Evolutionary conservation across 2,329 filamentous ascomycete genomes (phyloP).

Genomic region (Colletotrichum gloeosporioides): DNA sequence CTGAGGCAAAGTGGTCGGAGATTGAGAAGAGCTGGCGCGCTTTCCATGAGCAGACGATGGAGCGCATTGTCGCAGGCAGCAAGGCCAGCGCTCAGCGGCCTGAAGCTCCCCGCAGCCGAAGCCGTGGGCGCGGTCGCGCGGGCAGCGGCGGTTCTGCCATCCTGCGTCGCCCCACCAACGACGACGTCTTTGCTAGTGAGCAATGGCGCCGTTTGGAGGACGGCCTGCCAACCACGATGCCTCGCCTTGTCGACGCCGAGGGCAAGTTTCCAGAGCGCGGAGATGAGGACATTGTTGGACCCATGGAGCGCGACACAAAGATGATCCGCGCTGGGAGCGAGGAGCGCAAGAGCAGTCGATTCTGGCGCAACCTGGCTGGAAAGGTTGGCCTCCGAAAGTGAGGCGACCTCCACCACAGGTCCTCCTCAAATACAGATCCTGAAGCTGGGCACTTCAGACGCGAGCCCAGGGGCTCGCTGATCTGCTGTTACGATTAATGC

Average conservation of each 20-base stretch:
- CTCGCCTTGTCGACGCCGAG: slow-evolving; percentile 71
- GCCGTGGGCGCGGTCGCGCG: slow-evolving; percentile 43
- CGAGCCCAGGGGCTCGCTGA: background rate
- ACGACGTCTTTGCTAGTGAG: slow-evolving; percentile 45
- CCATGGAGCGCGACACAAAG: slow-evolving; percentile 73
- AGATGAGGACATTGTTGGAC: slow-evolving; percentile 91
- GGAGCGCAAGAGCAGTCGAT: slow-evolving; percentile 48
- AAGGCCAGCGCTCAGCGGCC: slow-evolving; percentile 33
- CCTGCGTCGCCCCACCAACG: slow-evolving; percentile 35
- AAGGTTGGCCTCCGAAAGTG: slow-evolving; percentile 41
- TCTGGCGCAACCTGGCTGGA: slow-evolving; percentile 54
- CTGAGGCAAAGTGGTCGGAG: slow-evolving; percentile 86
- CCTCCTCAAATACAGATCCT: background rate
- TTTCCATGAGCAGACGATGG: slow-evolving; percentile 70
- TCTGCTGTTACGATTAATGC: slow-evolving; percentile 13
- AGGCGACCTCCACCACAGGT: background rate
- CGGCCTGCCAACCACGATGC: slow-evolving; percentile 67
- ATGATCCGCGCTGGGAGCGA: slow-evolving; percentile 55
- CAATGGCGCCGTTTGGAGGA: slow-evolving; percentile 56
- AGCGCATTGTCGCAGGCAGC: slow-evolving; percentile 48
- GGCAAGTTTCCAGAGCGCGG: slow-evolving; percentile 89
- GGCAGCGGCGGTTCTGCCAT: slow-evolving; percentile 43
- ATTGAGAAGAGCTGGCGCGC: slow-evolving; percentile 78
- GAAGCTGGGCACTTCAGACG: background rate
- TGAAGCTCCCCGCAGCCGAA: slow-evolving; percentile 41